These are phyloP conservation scores for Clonostachys byssicola DNA, from an alignment of 2,329 filamentous ascomycete genomes.

Conservation along the genomic window DNA sequence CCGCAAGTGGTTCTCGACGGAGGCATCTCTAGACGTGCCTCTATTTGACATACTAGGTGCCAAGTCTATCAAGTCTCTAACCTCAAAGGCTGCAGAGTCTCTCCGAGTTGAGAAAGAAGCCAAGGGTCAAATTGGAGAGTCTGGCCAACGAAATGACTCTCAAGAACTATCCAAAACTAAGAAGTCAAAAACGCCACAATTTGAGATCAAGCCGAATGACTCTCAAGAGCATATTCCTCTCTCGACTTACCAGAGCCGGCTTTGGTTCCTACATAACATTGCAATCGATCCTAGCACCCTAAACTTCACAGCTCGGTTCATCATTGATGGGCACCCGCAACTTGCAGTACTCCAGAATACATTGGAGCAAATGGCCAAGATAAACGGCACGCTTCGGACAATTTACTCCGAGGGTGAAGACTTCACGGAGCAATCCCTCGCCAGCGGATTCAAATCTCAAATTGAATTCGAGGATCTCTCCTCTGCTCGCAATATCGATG, in stretches of 20 bases:
- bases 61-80: conserved; percentile 5
- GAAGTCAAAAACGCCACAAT: not conserved
- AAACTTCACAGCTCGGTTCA: conserved; percentile 3
- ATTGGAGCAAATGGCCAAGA: not conserved
- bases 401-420: not conserved
- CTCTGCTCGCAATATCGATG: not conserved
- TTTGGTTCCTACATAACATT: conserved; percentile 17
- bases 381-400: not conserved
- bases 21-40: conserved; percentile 10
- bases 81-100: conserved; percentile 7
- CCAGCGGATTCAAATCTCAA: not conserved
- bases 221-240: conserved; percentile 6
- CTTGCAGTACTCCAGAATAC: not conserved
- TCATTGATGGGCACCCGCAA: not conserved
- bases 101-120: conserved; percentile 8
- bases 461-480: not conserved
- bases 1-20: conserved; percentile 11
- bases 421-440: not conserved
- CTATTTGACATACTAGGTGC: conserved; percentile 10
- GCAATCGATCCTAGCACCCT: conserved; percentile 14
- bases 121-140: too few relatives aligned
- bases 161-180: not conserved
- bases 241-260: conserved; percentile 15
- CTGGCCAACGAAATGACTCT: not conserved
- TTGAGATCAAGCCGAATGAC: not conserved